Evolutionary conservation across 2,329 filamentous ascomycete species (phyloP), one percentile per base, ranked within the genome.

Genomic region (Colletotrichum viniferum): DNA sequence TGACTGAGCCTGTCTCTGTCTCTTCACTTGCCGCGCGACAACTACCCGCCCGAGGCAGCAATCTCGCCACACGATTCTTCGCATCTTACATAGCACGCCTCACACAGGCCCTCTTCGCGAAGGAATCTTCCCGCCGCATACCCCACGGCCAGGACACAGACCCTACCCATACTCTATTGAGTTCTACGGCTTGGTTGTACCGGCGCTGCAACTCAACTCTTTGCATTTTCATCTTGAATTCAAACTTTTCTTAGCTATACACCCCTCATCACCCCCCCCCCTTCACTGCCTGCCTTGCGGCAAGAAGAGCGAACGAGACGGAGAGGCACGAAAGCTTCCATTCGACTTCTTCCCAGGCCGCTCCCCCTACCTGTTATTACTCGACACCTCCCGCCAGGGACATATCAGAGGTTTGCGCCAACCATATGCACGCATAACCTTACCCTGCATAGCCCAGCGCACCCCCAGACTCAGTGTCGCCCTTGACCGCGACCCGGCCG

Each of bases 391-490:
- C 70, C 64, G 70, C 52, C 64, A 74, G 73, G 73, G 71, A 74
- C 69, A 72, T 48, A 67, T 63, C 73, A 74, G 71, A 73, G 76
- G 81, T 81, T 78, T 85, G 84, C 84, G 84, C 86, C 86, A 88
- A 87, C 87, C 85, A 89, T 80, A 89, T 88, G 87, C 87, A 86
- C 84, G 85, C 84, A 81, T 85, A 85, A 84, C 84, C 84, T 84
- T 85, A 80, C 69, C 81, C 82, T 86, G 84, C 85, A 86, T 85
- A 84, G 82, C 80, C 78, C 84, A 84, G 83, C 82, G 84, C 83
- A 82, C 83, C 82, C 69, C 74, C 71, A 76, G 75, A 78, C 78
- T 74, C 79, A 78, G 79, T 76, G 80, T 82, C 78, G 78, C 80
- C 69, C 69, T 73, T 74, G 66, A 78, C 81, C 80, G 80, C 82